A percentile compares a stretch with the other conserved stretches of the same genome.
phyloP scores from a whole-genome alignment of 257 asterid species.

The Thymus mandschuricus region DNA sequence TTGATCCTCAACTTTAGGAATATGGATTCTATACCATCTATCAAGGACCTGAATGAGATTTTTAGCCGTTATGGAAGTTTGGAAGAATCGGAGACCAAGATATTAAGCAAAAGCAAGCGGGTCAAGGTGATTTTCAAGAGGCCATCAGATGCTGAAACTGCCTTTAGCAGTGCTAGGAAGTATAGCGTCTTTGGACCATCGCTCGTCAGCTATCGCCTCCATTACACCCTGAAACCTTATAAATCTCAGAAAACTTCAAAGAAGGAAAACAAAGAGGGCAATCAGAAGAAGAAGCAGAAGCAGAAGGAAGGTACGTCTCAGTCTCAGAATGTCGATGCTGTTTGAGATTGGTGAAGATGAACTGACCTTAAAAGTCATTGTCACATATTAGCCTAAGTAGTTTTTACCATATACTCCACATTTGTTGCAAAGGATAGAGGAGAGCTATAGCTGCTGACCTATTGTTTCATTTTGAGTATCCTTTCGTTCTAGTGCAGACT shows the following conservation, averaged over 20 bases:
- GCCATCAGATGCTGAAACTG: slow-evolving; percentile 64
- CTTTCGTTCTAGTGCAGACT: slow-evolving; percentile 21
- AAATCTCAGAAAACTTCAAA: slow-evolving; percentile 42
- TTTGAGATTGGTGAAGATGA: slow-evolving; percentile 35
- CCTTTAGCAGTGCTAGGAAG: slow-evolving; percentile 75
- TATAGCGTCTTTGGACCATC: slow-evolving; percentile 70
- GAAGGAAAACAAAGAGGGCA: slow-evolving; percentile 37
- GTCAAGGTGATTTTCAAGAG: slow-evolving; percentile 67
- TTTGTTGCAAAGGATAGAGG: slow-evolving; percentile 28
- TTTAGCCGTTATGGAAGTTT: slow-evolving; percentile 63
- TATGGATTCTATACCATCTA: slow-evolving; percentile 61
- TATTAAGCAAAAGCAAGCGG: slow-evolving; percentile 59
- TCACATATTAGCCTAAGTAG: slow-evolving; percentile 14
- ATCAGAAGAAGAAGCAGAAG: background rate
- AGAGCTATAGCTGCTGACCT: slow-evolving; percentile 38
- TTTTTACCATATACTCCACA: slow-evolving; percentile 21
- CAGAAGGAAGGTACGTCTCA: slow-evolving; percentile 8
- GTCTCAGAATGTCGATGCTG: slow-evolving; percentile 30
- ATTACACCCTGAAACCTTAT: slow-evolving; percentile 39
- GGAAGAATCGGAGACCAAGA: slow-evolving; percentile 55
- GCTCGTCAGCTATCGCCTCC: slow-evolving; percentile 67
- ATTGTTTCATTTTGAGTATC: slow-evolving; percentile 32
- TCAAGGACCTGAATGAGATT: slow-evolving; percentile 55
- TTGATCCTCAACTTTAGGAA: slow-evolving; percentile 55
- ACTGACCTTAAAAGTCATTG: slow-evolving; percentile 15